Conservation (phyloP, 2,329 filamentous ascomycete genomes). For the Tolypocladium guangdongense region DNA sequence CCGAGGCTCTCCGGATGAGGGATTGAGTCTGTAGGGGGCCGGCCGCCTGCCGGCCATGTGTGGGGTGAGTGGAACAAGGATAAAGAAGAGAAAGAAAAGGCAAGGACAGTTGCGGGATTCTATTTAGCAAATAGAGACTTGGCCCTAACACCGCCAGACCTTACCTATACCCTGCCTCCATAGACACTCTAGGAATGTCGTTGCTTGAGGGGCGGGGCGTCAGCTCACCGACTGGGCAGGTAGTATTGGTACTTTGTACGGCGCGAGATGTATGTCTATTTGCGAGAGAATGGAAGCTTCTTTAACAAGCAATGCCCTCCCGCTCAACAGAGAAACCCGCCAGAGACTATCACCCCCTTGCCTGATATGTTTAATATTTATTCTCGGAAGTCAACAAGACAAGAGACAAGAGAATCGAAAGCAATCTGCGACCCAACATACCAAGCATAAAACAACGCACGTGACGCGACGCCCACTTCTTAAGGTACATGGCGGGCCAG, state of each 20-base stretch:
- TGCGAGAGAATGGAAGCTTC: neutral
- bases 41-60: neutral
- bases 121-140: neutral
- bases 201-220: too few species aligned
- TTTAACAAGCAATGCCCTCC: neutral
- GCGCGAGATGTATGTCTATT: neutral
- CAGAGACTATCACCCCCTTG: too few species aligned
- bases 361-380: neutral
- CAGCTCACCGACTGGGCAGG: neutral
- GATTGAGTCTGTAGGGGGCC: neutral
- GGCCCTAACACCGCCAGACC: neutral
- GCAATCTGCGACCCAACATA: neutral
- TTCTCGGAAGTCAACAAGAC: neutral
- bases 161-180: neutral
- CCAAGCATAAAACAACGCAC: too few species aligned
- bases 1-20: conserved; percentile 17
- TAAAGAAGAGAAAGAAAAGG: neutral
- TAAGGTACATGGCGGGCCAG: neutral
- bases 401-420: neutral
- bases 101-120: neutral
- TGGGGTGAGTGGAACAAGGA: neutral
- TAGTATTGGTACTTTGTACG: neutral
- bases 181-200: neutral
- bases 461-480: too few species aligned
- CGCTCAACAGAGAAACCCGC: too few species aligned